Base-by-base conservation (phyloP, 164 flowering plant genomes). In the Amborella trichopoda region DNA sequence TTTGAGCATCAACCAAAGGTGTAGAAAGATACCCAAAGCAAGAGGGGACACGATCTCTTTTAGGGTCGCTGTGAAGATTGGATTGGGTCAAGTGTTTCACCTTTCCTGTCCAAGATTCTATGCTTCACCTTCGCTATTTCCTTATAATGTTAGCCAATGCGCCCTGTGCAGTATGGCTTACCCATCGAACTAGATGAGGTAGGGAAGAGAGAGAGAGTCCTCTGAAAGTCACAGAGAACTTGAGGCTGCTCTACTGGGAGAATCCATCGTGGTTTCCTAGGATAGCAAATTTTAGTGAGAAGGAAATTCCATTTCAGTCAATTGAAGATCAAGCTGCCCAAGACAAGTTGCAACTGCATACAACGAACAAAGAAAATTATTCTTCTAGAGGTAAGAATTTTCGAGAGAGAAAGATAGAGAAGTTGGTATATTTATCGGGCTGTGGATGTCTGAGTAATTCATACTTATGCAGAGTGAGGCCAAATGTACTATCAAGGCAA, bases 401-500 rank as follows among this genome's bases (percentile, higher is more conserved):
- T n/a, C n/a, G n/a, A n/a, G n/a, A n/a, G n/a, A n/a, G n/a, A n/a
- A n/a, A n/a, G n/a, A n/a, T n/a, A n/a, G n/a, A n/a, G n/a, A n/a
- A n/a, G n/a, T n/a, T n/a, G n/a, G n/a, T n/a, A n/a, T n/a, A n/a
- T n/a, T n/a, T n/a, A n/a, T n/a, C n/a, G n/a, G n/a, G n/a, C 22
- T 18, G 19, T 26, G 14, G 20, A 39, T 23, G 11, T 27, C 16
- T 8, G 59, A 41, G 26, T 14, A n/a, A 24, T 41, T 40, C 48
- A 24, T 17, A 40, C 26, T 33, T 40, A 60, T 48, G 52, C 45
- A 48, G 54, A 45, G 45, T 30, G 40, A 50, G 60, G 66, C 71
- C 42, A 62, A 51, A 81, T 78, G 86, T 80, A 77, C 51, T 88
- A 70, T 25, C 83, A 70, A 52, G 82, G 63, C 49, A 84, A 76